Evolutionary conservation across 305 asterid species (phyloP), one percentile per base, ranked within the genome.

Genomic region (Solanum hybrid): DNA sequence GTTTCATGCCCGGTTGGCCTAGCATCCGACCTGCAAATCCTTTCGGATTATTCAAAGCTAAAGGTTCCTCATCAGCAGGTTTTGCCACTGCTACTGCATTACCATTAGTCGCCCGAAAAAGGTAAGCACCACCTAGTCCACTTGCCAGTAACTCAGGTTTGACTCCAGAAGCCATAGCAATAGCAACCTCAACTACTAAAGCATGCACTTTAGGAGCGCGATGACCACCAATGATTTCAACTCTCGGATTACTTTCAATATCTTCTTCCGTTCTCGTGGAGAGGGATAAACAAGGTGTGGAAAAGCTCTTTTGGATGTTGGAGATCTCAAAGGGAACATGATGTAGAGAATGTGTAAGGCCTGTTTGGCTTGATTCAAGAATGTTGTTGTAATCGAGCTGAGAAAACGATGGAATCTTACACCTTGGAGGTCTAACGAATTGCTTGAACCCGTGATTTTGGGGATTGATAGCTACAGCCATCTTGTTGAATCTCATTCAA

Each of bases 121-220:
- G 94, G 93, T 96, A 96, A 76, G 98, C 98, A 14, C 99, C 99
- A 5, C 99, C 99, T 7, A 96, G 95, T 77, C 99, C 99, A 89
- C 94, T 94, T 38, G 97, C 93, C 14, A 95, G 90, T 10, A 96
- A 96, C 95, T 96, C 98, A 3, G 96, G 97, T 34, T 81, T 90
- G 91, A 92, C 86, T 5, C 99, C 99, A 10, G 97, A 92, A 36
- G 97, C 96, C 95, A 95, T 92, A 84, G 98, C 97, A 60, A 94
- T 95, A 26, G 95, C 96, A 82, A 95, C 98, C 91, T 96, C 99
- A 35, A 94, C 95, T 2, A 95, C 97, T 29, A 96, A 92, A 42
- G 94, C 94, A 17, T 95, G 94, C 3, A 93, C 95, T 86, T 93
- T 90, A 6, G 98, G 97, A 15, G 94, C 92, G 10, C 94, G 91